Evolutionary conservation across 305 asterid genomes (phyloP).

Genomic region (Coffea humblotiana): DNA sequence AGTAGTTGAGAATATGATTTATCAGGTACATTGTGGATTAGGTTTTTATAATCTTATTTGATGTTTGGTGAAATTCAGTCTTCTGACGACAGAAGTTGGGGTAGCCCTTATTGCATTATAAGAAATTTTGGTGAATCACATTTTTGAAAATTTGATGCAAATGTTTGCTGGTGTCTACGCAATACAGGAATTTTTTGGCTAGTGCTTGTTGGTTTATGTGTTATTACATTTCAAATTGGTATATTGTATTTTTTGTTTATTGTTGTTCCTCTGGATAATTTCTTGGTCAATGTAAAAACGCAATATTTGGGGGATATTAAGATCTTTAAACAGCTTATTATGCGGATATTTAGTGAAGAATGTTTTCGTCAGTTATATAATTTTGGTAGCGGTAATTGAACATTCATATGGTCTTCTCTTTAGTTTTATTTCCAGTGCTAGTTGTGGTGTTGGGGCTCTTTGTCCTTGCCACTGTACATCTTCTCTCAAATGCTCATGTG

Average conservation of each 20-base stretch:
- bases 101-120: background rate
- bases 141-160: background rate
- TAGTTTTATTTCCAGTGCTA: background rate
- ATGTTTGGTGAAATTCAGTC: background rate
- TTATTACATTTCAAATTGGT: background rate
- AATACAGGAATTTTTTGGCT: background rate
- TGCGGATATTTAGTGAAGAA: background rate
- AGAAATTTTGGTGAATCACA: background rate
- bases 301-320: background rate
- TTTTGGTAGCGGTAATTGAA: background rate
- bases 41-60: background rate
- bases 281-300: background rate
- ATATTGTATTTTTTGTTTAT: background rate
- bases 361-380: background rate
- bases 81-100: background rate
- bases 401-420: background rate
- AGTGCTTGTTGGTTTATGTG: background rate
- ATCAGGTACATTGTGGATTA: conserved; percentile 2
- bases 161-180: background rate
- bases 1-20: conserved; percentile 10
- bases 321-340: background rate
- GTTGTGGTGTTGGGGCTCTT: background rate
- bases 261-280: background rate
- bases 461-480: background rate
- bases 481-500: background rate